These are phyloP conservation scores for Candida railenensis DNA, from an alignment of 805 yeast genomes.

Conservation along the genomic window DNA sequence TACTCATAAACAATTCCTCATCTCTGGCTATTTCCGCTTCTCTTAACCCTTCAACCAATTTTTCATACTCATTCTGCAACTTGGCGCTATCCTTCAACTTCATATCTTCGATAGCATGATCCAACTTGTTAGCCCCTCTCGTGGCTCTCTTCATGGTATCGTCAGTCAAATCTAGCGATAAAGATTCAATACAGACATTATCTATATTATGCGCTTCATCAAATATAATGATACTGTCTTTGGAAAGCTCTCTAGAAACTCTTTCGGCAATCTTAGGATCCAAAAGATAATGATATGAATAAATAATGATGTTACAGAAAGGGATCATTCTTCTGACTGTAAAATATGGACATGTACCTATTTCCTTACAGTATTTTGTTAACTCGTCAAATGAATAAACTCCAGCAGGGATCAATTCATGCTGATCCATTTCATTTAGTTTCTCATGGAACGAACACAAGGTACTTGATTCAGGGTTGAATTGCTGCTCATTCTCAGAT, in stretches of 20 bases:
- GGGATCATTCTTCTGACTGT: constrained; percentile 98
- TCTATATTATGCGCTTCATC: constrained; percentile 99
- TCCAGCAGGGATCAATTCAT: constrained; percentile 85
- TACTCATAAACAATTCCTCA: constrained; percentile 74
- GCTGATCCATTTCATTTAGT: constrained; percentile 81
- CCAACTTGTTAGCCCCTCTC: constrained; percentile 77
- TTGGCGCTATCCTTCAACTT: constrained; percentile 79
- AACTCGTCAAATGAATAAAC: constrained; percentile 91
- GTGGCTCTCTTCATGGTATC: constrained; percentile 85
- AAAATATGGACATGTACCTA: constrained; percentile 91
- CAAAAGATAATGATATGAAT: constrained; percentile 91
- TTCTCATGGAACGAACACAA: constrained; percentile 92
- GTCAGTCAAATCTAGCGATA: constrained; percentile 88
- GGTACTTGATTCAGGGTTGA: constrained; percentile 29
- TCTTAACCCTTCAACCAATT: constrained; percentile 83
- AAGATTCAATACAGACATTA: constrained; percentile 95
- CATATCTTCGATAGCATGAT: constrained; percentile 81
- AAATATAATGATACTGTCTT: constrained; percentile 90
- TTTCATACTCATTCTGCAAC: constrained; percentile 87
- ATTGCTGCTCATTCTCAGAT: constrained; percentile 54
- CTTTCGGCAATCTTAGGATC: constrained; percentile 98
- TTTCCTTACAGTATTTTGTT: constrained; percentile 70
- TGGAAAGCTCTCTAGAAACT: constrained; percentile 87
- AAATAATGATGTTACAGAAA: constrained; percentile 88
- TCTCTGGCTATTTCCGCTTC: constrained; percentile 67